Percentiles rank a stretch among this genome's conserved stretches.
Conservation (phyloP, 495 filamentous ascomycete genomes). For the Endocarpon pusillum region DNA sequence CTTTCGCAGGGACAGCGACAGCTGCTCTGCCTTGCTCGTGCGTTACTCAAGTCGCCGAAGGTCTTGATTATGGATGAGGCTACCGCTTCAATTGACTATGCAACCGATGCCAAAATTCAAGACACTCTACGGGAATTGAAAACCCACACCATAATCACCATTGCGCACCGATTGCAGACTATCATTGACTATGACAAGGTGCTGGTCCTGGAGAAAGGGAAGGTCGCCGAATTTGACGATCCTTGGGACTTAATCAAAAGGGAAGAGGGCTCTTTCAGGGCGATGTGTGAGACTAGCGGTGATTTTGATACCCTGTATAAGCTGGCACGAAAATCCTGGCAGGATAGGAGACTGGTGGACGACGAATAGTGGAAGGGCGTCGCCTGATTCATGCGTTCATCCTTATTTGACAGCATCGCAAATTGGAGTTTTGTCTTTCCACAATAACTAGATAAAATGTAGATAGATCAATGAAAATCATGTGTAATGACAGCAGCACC, state of each 20-base stretch:
- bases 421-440: no score
- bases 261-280: conserved; percentile 53
- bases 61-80: conserved; percentile 99
- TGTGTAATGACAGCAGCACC: no score
- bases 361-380: conserved; percentile 13
- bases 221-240: conserved; percentile 74
- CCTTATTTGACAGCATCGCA: no score
- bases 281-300: conserved; percentile 93
- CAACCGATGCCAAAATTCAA: conserved; percentile 90
- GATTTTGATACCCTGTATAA: conserved; percentile 57
- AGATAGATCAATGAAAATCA: no score
- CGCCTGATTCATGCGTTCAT: no score
- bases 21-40: conserved; percentile 86
- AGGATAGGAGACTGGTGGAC: conserved; percentile 36
- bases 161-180: conserved; percentile 92
- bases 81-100: conserved; percentile 94
- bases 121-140: conserved; percentile 75
- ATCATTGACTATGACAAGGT: conserved; percentile 98
- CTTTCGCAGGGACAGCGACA: conserved; percentile 94
- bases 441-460: no score
- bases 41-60: conserved; percentile 76
- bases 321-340: conserved; percentile 59
- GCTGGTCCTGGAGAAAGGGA: conserved; percentile 82
- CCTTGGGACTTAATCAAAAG: conserved; percentile 62
- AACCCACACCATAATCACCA: conserved; percentile 86